phyloP scores from a whole-genome alignment of 805 yeast genomes.

The Saccharomyces jurei region DNA sequence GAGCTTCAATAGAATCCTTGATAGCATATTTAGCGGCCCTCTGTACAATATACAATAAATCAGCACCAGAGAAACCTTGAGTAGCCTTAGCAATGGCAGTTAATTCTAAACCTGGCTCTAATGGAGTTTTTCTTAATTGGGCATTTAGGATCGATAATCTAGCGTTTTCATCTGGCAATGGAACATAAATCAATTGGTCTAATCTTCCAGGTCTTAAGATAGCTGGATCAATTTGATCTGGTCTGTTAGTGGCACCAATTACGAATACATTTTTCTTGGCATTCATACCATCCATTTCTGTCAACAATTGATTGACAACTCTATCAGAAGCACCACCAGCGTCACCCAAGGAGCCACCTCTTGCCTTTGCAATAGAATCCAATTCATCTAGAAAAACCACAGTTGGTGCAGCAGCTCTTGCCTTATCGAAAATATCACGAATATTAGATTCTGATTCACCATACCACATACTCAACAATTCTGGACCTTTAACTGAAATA shows the following conservation, averaged over 20 bases:
- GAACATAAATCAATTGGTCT: slow-evolving; percentile 96
- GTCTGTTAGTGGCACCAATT: slow-evolving; percentile 98
- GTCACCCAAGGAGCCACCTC: slow-evolving; percentile 92
- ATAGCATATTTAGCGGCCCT: slow-evolving; percentile 98
- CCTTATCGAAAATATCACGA: slow-evolving; percentile 95
- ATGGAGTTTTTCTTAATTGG: slow-evolving; percentile 95
- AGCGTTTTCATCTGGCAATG: slow-evolving; percentile 93
- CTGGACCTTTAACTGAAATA: slow-evolving; percentile 58
- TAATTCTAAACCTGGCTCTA: slow-evolving; percentile 92
- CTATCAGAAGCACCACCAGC: slow-evolving; percentile 98
- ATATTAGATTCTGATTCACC: slow-evolving; percentile 97
- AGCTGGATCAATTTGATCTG: slow-evolving; percentile 99
- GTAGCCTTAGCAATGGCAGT: slow-evolving; percentile 85
- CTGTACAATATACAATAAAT: slow-evolving; percentile 92
- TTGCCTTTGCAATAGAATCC: slow-evolving; percentile 95
- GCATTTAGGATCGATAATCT: slow-evolving; percentile 90
- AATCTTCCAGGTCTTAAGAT: slow-evolving; percentile 97
- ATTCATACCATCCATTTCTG: slow-evolving; percentile 99
- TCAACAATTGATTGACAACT: slow-evolving; percentile 91
- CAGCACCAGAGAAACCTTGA: slow-evolving; percentile 99
- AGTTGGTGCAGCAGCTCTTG: slow-evolving; percentile 99
- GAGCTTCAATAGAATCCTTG: slow-evolving; percentile 93
- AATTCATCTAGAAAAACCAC: slow-evolving; percentile 97
- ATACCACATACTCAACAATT: slow-evolving; percentile 90
- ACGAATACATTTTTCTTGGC: slow-evolving; percentile 98